Evolutionary conservation across 257 asterid species (phyloP), one percentile per base, ranked within the genome.

Genomic region (Salvia miltiorrhiza): DNA sequence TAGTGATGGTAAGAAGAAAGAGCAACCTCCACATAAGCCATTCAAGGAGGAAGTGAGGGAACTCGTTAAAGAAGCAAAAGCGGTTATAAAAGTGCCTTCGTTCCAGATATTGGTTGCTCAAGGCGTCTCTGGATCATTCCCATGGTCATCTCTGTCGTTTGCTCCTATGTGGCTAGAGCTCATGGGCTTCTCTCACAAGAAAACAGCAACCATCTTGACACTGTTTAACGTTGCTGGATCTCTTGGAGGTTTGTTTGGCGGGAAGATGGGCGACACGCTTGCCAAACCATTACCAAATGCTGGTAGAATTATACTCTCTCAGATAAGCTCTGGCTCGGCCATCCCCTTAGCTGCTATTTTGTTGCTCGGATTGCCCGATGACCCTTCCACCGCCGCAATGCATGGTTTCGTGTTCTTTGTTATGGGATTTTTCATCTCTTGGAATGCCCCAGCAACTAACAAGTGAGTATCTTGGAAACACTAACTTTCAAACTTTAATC

Each of bases 371-470:
- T 79, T 93, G 85, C 95, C 93, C 0, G 82, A 88, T 83, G 83
- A 88, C 53, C 90, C 97, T 63, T 76, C 89, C 11, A 54, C 88
- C 0, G 83, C 82, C 2, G 57, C 47, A 13, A 10, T 76, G 59
- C 92, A 93, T 45, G 98, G 96, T 40, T 44, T 88, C 0, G 88
- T 90, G 71, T 76, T 93, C 80, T 77, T 87, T 59, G 35, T 88
- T 65, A 85, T 84, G 90, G 97, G 98, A 60, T 82, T 86, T 0
- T 63, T 68, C 79, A 73, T 82, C 53, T 81, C 95, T 50, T 93
- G 98, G 98, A 87, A 89, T 73, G 92, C 81, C 74, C 89, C 94
- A 1, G 96, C 98, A 6, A 84, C 98, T 49, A 93, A 90, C 89
- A 86, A 85, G 98, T 93, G 86, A 0, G 87, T 75, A 4, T 56